A percentile compares a stretch with the other conserved stretches of the same genome.
These are phyloP conservation scores for Hypseocharis bilobata DNA, from an alignment of 441 rosid genomes.

Conservation along the genomic window DNA sequence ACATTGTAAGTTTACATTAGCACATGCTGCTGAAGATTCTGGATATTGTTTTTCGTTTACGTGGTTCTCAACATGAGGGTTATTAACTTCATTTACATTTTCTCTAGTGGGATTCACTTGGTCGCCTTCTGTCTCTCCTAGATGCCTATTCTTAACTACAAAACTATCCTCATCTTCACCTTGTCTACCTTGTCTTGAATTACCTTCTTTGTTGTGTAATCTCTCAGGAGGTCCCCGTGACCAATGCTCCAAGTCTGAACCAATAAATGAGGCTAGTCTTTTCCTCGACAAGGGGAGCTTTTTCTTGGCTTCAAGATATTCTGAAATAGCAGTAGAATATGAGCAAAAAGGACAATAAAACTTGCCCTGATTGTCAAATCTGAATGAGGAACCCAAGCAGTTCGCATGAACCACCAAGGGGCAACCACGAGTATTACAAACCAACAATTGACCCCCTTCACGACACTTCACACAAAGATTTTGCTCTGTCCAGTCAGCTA, in stretches of 20 bases:
- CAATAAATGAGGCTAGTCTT: slow-evolving; percentile 30
- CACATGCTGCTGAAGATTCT: slow-evolving; percentile 20
- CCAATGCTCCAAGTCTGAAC: slow-evolving; percentile 13
- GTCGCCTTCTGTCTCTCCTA: slow-evolving; percentile 15
- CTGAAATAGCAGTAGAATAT: slow-evolving; percentile 36
- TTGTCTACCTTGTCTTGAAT: slow-evolving; percentile 22
- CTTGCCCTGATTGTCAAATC: slow-evolving; percentile 30
- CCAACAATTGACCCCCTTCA: slow-evolving; percentile 36
- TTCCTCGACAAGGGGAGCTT: slow-evolving; percentile 31
- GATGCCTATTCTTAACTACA: slow-evolving; percentile 17
- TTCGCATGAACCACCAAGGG: slow-evolving; percentile 39
- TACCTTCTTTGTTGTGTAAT: slow-evolving; percentile 15
- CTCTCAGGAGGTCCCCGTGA: slow-evolving; percentile 14
- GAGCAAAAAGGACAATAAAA: slow-evolving; percentile 54
- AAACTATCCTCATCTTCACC: slow-evolving; percentile 10
- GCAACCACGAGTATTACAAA: slow-evolving; percentile 37
- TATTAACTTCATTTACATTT: slow-evolving; percentile 9
- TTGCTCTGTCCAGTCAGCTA: slow-evolving; percentile 28
- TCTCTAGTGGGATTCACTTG: slow-evolving; percentile 12
- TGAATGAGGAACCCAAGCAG: slow-evolving; percentile 38
- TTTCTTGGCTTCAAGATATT: slow-evolving; percentile 37
- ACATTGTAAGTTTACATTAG: slow-evolving; percentile 10
- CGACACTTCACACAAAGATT: slow-evolving; percentile 45
- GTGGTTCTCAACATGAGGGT: slow-evolving; percentile 10
- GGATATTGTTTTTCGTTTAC: slow-evolving; percentile 13